phyloP scores from a whole-genome alignment of 116 monocot species.

The Posidonia oceanica region DNA sequence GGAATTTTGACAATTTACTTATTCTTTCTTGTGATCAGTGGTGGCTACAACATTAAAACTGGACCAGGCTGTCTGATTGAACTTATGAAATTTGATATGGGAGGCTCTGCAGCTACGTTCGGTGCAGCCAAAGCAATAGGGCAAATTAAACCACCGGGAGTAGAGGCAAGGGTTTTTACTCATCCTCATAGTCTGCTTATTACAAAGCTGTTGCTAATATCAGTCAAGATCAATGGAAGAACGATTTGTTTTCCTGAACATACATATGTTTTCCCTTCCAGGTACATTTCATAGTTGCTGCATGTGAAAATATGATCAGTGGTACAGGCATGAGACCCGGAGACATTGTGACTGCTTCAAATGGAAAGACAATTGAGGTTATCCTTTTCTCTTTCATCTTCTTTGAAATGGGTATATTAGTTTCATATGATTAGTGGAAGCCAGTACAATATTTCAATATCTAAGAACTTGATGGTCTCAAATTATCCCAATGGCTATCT shows the following conservation, averaged over 20 bases:
- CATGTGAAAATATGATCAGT: slow-evolving; percentile 99
- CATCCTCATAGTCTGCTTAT: background rate
- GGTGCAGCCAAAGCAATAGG: slow-evolving; percentile 96
- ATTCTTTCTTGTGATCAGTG: slow-evolving; percentile 25
- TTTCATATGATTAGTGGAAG: no score
- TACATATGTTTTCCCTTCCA: slow-evolving; percentile 11
- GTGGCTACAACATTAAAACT: slow-evolving; percentile 98
- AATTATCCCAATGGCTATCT: background rate
- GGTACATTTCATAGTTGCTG: slow-evolving; percentile 98
- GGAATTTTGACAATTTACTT: background rate
- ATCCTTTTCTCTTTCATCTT: slow-evolving; percentile 1
- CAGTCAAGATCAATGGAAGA: background rate
- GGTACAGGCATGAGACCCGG: slow-evolving; percentile 98
- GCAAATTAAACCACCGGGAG: slow-evolving; percentile 85
- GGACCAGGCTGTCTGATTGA: slow-evolving; percentile 84
- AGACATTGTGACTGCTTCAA: slow-evolving; percentile 90
- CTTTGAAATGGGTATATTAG: background rate
- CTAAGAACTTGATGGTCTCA: no score
- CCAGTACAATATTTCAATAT: no score
- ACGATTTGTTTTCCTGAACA: background rate
- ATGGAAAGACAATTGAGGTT: slow-evolving; percentile 99
- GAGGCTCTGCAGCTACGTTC: slow-evolving; percentile 92
- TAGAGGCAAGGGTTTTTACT: slow-evolving; percentile 47
- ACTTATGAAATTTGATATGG: slow-evolving; percentile 97
- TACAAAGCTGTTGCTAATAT: background rate